Evolutionary conservation across 2,329 filamentous ascomycete species (phyloP).

Genomic region (Diplodia sapinea): DNA sequence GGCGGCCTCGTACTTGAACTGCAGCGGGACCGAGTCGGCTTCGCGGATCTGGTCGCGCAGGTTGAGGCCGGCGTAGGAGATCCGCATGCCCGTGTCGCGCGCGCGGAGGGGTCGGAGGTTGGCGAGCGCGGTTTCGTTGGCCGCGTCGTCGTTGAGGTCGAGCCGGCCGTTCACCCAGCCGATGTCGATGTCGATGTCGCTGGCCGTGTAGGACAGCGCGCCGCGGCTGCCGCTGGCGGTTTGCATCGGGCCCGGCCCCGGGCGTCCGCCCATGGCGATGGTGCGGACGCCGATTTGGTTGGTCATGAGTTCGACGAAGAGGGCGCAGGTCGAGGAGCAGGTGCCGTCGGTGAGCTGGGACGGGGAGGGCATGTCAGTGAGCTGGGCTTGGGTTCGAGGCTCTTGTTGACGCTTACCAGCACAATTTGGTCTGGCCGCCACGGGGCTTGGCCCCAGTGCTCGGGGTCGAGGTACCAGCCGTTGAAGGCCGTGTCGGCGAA

Average conservation of each 20-base stretch:
- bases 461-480: background rate
- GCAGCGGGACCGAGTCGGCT: conserved; percentile 41
- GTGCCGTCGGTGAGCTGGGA: conserved; percentile 55
- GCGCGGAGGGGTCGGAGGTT: background rate
- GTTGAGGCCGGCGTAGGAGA: conserved; percentile 42
- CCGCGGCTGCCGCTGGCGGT: conserved; percentile 66
- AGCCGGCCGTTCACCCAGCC: background rate
- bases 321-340: conserved; percentile 63
- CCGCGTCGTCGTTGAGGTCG: conserved; percentile 33
- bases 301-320: conserved; percentile 60
- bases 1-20: conserved; percentile 49
- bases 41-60: conserved; percentile 48
- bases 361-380: no score
- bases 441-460: conserved; percentile 32
- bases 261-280: conserved; percentile 63
- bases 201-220: conserved; percentile 43
- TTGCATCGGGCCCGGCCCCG: conserved; percentile 61
- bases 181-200: conserved; percentile 45
- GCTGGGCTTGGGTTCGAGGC: no score
- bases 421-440: conserved; percentile 47
- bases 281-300: conserved; percentile 58
- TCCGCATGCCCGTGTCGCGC: conserved; percentile 21
- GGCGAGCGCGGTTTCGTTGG: background rate
- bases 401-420: background rate
- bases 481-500: conserved; percentile 25